Evolutionary conservation across 2,329 filamentous ascomycete species (phyloP).

Genomic region (Aspergillus felis): DNA sequence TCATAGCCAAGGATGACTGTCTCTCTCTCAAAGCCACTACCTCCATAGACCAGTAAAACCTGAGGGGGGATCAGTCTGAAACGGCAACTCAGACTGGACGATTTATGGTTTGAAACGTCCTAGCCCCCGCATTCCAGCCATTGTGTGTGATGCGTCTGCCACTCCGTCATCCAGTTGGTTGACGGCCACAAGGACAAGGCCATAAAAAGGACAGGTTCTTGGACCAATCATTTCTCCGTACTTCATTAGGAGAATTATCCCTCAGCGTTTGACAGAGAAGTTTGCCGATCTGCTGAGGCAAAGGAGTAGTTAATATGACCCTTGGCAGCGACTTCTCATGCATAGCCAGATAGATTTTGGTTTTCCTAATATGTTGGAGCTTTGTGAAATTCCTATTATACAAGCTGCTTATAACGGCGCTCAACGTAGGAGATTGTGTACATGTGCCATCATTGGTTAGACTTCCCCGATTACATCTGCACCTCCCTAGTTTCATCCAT

Average conservation of each 20-base stretch:
- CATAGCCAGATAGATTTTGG: neutral
- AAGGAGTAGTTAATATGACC: neutral
- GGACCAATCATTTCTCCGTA: neutral
- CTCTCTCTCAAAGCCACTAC: neutral
- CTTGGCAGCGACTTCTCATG: neutral
- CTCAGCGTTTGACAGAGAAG: neutral
- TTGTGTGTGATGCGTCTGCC: neutral
- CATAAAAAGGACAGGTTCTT: neutral
- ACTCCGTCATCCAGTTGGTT: neutral
- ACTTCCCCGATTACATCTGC: no score
- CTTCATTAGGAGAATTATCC: neutral
- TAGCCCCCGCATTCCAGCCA: slow-evolving; percentile 3
- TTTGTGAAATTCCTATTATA: neutral
- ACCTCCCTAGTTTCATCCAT: no score
- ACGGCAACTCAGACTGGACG: neutral
- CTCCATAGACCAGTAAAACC: neutral
- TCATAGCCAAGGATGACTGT: neutral
- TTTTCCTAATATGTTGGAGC: neutral
- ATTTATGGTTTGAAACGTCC: slow-evolving; percentile 2
- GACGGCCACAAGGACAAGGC: neutral
- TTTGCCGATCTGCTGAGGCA: neutral
- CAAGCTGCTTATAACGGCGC: neutral
- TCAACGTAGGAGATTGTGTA: neutral
- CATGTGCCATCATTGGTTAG: no score
- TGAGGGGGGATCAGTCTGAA: neutral